phyloP scores from a whole-genome alignment of 371 early-diverging fungal genomes.

The Amoeboaphelidium occidentale region DNA sequence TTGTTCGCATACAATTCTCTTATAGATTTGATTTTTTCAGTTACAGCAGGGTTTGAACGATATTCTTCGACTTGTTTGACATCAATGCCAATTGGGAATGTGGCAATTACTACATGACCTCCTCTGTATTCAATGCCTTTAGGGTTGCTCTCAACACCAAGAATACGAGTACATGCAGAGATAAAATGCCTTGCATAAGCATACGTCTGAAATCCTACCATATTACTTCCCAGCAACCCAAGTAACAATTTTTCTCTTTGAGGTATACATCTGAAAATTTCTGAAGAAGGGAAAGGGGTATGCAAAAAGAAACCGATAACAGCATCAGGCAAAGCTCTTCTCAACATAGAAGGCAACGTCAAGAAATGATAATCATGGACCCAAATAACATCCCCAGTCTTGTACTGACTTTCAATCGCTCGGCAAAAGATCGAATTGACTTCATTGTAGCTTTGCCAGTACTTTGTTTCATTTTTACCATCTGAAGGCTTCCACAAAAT shows the following conservation, averaged over 20 bases:
- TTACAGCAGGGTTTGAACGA: conserved; percentile 19
- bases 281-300: conserved; percentile 84
- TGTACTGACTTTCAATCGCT: conserved; percentile 38
- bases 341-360: conserved; percentile 45
- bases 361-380: conserved; percentile 95
- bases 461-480: conserved; percentile 29
- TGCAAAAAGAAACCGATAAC: conserved; percentile 90
- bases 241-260: conserved; percentile 70
- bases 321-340: conserved; percentile 43
- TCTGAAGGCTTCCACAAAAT: conserved; percentile 50
- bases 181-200: conserved; percentile 85
- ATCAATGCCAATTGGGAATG: conserved; percentile 96
- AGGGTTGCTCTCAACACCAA: conserved; percentile 42
- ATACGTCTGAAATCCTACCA: conserved; percentile 90
- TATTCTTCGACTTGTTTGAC: conserved; percentile 12
- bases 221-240: conserved; percentile 75
- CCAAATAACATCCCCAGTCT: conserved; percentile 78
- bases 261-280: conserved; percentile 77
- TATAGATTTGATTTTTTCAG: conserved; percentile 42
- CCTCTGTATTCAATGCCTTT: background rate
- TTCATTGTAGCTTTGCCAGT: conserved; percentile 61
- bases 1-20: conserved; percentile 71
- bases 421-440: conserved; percentile 71
- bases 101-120: conserved; percentile 41
- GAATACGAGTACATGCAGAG: conserved; percentile 65